Percentiles rank a stretch among this genome's conserved stretches.
These are phyloP conservation scores for Xylaria sp. DNA, from an alignment of 2,329 filamentous ascomycete genomes.

Conservation along the genomic window DNA sequence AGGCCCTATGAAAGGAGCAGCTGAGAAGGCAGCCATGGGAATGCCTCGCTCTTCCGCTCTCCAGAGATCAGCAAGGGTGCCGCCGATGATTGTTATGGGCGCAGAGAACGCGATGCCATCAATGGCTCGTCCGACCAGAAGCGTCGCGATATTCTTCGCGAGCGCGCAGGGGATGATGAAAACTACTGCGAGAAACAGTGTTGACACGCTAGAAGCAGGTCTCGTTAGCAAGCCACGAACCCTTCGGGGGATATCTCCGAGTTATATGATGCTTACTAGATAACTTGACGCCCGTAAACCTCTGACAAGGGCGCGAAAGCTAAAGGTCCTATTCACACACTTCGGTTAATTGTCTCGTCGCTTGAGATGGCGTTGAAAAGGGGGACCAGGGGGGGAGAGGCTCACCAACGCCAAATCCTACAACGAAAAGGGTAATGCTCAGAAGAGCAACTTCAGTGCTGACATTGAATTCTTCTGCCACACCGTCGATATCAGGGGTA, in stretches of 20 bases:
- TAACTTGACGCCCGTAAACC: constrained; percentile 71
- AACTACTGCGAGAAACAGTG: constrained; percentile 71
- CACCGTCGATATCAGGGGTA: constrained; percentile 74
- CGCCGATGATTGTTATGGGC: constrained; percentile 85
- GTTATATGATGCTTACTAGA: constrained; percentile 56
- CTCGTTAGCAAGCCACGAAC: background rate
- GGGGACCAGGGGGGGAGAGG: constrained; percentile 9
- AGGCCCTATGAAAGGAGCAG: constrained; percentile 82
- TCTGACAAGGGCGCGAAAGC: constrained; percentile 80
- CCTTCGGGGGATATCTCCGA: background rate
- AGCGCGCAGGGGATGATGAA: constrained; percentile 84
- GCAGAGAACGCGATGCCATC: constrained; percentile 86
- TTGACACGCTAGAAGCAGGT: constrained; percentile 51
- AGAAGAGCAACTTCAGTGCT: constrained; percentile 75
- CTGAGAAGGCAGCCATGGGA: constrained; percentile 85
- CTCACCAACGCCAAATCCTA: constrained; percentile 78
- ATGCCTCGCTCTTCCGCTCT: constrained; percentile 81
- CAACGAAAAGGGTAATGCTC: constrained; percentile 76
- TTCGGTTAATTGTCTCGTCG: too few relatives aligned
- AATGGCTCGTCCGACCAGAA: constrained; percentile 77
- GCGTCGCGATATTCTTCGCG: constrained; percentile 74
- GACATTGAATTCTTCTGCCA: constrained; percentile 67
- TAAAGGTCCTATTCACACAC: constrained; percentile 65
- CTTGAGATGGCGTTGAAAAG: background rate
- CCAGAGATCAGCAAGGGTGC: constrained; percentile 85